Evolutionary conservation across 2,329 filamentous ascomycete species (phyloP).

Genomic region (Aureobasidium uvarum): DNA sequence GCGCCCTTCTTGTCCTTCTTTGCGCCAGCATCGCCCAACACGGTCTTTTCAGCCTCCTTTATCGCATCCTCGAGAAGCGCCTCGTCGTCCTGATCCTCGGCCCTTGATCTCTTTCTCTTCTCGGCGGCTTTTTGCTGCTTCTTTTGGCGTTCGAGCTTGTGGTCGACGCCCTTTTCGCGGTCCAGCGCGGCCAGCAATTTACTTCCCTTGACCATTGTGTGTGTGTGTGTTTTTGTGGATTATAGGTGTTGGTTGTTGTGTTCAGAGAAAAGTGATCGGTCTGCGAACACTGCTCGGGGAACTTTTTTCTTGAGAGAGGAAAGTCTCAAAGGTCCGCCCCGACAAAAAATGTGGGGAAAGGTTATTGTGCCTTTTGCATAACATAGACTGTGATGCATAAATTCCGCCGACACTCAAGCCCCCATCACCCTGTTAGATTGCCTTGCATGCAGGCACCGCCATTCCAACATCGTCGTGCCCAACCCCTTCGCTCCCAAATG

Average conservation of each 20-base stretch:
- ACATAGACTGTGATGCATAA: background rate
- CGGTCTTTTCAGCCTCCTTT: conserved; percentile 33
- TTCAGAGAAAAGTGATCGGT: background rate
- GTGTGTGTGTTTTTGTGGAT: background rate
- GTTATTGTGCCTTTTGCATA: background rate
- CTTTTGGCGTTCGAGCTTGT: conserved; percentile 65
- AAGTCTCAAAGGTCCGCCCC: conserved; percentile 7
- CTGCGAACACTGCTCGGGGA: background rate
- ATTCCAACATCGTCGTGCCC: background rate
- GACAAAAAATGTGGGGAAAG: background rate
- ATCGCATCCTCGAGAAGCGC: conserved; percentile 33
- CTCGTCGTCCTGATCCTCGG: conserved; percentile 35
- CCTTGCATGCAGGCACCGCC: background rate
- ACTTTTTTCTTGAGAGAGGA: conserved; percentile 10
- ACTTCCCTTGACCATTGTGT: conserved; percentile 50
- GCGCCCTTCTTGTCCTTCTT: conserved; percentile 30
- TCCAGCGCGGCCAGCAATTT: conserved; percentile 61
- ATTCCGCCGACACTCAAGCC: background rate
- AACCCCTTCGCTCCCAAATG: background rate
- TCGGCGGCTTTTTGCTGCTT: conserved; percentile 55
- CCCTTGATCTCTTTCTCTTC: conserved; percentile 46
- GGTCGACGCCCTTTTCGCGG: conserved; percentile 61
- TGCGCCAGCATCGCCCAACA: conserved; percentile 27
- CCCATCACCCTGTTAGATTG: background rate
- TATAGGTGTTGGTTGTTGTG: background rate